A percentile compares a stretch with the other conserved stretches of the same genome.
These are phyloP conservation scores for Pseudozyma tsukubaensis DNA, from an alignment of 1,284 basidiomycete species.

Conservation along the genomic window DNA sequence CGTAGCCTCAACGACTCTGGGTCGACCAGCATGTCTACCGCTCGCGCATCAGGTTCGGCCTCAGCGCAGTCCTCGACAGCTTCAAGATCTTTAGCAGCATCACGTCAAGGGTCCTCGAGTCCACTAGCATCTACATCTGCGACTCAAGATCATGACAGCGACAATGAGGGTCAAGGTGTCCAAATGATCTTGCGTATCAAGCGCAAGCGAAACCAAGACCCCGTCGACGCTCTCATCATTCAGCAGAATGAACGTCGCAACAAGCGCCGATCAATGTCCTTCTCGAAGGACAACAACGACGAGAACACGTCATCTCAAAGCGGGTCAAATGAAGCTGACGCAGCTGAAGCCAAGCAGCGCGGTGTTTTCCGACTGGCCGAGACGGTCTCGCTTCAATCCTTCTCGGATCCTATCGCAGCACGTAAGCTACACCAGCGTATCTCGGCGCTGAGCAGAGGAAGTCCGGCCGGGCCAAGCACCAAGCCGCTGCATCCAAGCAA, in stretches of 20 bases:
- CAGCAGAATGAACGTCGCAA: constrained; percentile 39
- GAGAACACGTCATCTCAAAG: constrained; percentile 2
- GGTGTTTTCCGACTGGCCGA: constrained; percentile 63
- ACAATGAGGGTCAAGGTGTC: constrained; percentile 17
- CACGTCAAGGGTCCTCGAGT: constrained; percentile 28
- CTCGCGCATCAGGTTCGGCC: constrained; percentile 7
- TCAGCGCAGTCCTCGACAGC: constrained; percentile 28
- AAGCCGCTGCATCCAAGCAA: constrained; percentile 36
- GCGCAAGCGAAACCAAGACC: constrained; percentile 60
- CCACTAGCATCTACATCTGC: constrained; percentile 22
- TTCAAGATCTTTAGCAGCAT: constrained; percentile 13
- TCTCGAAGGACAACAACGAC: constrained; percentile 5
- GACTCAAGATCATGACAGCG: constrained; percentile 23
- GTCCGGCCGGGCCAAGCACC: constrained; percentile 14
- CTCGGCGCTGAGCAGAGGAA: constrained; percentile 32
- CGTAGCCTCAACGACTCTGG: not conserved
- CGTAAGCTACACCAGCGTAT: constrained; percentile 46
- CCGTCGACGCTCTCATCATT: constrained; percentile 61
- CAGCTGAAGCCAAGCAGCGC: constrained; percentile 12
- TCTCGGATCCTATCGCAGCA: constrained; percentile 46
- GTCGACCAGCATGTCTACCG: constrained; percentile 17
- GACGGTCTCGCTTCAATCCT: constrained; percentile 53
- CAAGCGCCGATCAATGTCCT: constrained; percentile 35
- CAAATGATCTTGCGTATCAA: constrained; percentile 64
- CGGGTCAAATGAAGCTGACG: not conserved